These are phyloP conservation scores for Rubia balearica DNA, from an alignment of 305 asterid species.

Conservation along the genomic window DNA sequence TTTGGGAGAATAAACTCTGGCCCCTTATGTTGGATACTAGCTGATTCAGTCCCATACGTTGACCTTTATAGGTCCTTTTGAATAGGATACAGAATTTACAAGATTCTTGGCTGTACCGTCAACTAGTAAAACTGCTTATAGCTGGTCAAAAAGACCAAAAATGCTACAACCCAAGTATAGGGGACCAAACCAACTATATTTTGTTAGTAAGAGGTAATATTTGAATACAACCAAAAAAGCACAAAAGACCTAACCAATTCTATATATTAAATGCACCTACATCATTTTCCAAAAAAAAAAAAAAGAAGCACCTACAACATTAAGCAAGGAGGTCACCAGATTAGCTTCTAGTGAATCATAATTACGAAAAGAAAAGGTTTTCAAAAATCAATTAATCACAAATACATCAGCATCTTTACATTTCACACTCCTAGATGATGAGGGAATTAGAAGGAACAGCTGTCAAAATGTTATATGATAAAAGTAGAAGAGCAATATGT, in stretches of 20 bases:
- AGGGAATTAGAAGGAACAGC: constrained; percentile 1
- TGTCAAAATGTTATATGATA: background rate
- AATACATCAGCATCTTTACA: background rate
- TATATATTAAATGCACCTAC: background rate
- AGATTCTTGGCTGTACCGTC: background rate
- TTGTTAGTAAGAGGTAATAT: background rate
- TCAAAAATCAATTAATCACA: background rate
- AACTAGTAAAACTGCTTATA: background rate
- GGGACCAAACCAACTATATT: background rate
- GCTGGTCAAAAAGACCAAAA: background rate
- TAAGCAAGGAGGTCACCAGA: background rate
- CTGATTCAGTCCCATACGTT: background rate
- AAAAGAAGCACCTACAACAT: background rate
- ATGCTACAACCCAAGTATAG: background rate
- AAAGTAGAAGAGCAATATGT: background rate
- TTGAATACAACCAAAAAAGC: background rate
- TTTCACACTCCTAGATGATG: background rate
- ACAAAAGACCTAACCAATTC: background rate
- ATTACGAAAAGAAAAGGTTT: background rate
- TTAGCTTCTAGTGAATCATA: background rate
- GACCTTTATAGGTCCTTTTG: background rate
- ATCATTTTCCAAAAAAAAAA: too few relatives aligned
- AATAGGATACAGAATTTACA: background rate
- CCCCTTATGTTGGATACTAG: background rate
- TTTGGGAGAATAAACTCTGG: background rate